Evolutionary conservation across 768 basidiomycete genomes (phyloP).

Genomic region (Amanita thiersii): DNA sequence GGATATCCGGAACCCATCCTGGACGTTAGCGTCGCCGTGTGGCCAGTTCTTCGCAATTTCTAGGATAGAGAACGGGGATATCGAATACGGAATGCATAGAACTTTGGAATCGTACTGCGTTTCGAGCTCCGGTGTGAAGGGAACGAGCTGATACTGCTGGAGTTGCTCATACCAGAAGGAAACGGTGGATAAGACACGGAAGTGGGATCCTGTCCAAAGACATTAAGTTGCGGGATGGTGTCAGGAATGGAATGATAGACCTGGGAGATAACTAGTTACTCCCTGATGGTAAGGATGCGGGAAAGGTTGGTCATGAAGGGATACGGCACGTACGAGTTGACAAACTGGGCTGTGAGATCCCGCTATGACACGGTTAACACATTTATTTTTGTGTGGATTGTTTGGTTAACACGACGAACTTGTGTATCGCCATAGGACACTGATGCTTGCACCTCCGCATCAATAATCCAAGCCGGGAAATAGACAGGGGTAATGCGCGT

Average conservation of each 20-base stretch:
- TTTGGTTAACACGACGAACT: slow-evolving; percentile 16
- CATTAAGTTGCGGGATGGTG: not conserved
- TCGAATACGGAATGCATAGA: slow-evolving; percentile 47
- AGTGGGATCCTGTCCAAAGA: slow-evolving; percentile 29
- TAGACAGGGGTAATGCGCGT: slow-evolving; percentile 44
- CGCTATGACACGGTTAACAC: slow-evolving; percentile 14
- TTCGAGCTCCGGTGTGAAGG: slow-evolving; percentile 40
- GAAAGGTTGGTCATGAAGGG: slow-evolving; percentile 5
- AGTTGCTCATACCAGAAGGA: slow-evolving; percentile 24
- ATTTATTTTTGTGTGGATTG: not conserved
- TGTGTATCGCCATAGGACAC: slow-evolving; percentile 19
- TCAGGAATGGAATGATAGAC: slow-evolving; percentile 15
- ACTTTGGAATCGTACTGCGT: slow-evolving; percentile 41
- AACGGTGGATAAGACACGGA: slow-evolving; percentile 36
- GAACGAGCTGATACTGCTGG: slow-evolving; percentile 22
- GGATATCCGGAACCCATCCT: slow-evolving; percentile 29
- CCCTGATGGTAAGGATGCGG: slow-evolving; percentile 11
- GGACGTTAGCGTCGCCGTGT: slow-evolving; percentile 24
- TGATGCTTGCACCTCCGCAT: slow-evolving; percentile 40
- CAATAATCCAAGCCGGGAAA: slow-evolving; percentile 57
- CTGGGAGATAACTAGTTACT: slow-evolving; percentile 35
- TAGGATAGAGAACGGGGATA: slow-evolving; percentile 44
- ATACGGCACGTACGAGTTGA: slow-evolving; percentile 36
- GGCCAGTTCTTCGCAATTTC: slow-evolving; percentile 27
- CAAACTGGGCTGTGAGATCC: slow-evolving; percentile 24